Conservation (phyloP, 352 stramenopile genomes). For the Aphanomyces invadans region DNA sequence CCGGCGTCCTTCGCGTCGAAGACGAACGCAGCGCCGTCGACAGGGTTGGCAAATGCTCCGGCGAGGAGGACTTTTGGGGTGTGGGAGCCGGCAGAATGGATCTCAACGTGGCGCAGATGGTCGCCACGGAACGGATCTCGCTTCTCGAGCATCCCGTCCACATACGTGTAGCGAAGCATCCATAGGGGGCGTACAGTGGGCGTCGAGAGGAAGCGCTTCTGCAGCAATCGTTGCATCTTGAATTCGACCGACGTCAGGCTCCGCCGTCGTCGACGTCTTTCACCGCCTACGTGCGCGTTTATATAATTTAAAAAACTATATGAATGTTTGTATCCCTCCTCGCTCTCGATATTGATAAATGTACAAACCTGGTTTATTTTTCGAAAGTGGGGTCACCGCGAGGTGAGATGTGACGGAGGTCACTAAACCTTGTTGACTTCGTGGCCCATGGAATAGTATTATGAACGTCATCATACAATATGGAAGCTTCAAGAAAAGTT, state of each 20-base stretch:
- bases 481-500: too few species aligned
- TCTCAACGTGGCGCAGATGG: conserved; percentile 39
- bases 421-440: too few species aligned
- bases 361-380: too few species aligned
- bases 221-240: neutral
- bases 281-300: neutral
- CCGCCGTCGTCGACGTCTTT: neutral
- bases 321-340: neutral
- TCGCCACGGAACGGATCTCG: conserved; percentile 55
- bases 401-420: too few species aligned
- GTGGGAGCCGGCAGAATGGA: conserved; percentile 34
- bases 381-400: too few species aligned
- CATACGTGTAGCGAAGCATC: conserved; percentile 68
- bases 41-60: conserved; percentile 56
- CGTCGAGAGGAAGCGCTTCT: conserved; percentile 12
- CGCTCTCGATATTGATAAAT: too few species aligned
- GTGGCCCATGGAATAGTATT: too few species aligned
- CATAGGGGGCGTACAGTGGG: conserved; percentile 31
- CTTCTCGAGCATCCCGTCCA: conserved; percentile 64
- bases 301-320: neutral
- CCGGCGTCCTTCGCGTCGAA: conserved; percentile 51
- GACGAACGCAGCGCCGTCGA: conserved; percentile 52
- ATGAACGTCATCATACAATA: too few species aligned
- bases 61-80: conserved; percentile 57
- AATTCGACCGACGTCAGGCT: neutral